A percentile compares a stretch with the other conserved stretches of the same genome.
These are phyloP conservation scores for Amanita polypyramis DNA, from an alignment of 768 basidiomycete species.

Conservation along the genomic window DNA sequence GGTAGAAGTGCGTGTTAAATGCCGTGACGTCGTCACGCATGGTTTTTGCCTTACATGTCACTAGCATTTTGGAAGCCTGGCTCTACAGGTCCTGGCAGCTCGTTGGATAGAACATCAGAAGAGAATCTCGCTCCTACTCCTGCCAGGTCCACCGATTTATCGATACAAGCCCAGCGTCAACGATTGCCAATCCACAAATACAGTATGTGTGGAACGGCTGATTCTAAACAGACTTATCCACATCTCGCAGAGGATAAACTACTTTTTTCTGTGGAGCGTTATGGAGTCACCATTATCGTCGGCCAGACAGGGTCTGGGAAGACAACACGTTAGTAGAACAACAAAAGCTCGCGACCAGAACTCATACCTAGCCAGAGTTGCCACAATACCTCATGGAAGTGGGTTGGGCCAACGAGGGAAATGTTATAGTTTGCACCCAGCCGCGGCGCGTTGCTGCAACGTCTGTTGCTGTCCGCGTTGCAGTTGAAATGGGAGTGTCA, in stretches of 20 bases:
- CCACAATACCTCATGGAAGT: slow-evolving; percentile 92
- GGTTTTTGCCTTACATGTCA: slow-evolving; percentile 30
- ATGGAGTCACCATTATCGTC: slow-evolving; percentile 79
- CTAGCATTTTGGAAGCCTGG: slow-evolving; percentile 89
- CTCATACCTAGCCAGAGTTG: slow-evolving; percentile 48
- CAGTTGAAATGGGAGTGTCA: slow-evolving; percentile 80
- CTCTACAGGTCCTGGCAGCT: slow-evolving; percentile 73
- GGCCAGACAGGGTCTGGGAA: slow-evolving; percentile 97
- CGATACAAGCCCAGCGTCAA: slow-evolving; percentile 69
- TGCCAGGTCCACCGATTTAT: slow-evolving; percentile 39
- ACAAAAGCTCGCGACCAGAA: slow-evolving; percentile 3
- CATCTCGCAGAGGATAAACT: slow-evolving; percentile 55
- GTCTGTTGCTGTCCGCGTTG: slow-evolving; percentile 84
- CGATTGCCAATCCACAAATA: slow-evolving; percentile 87
- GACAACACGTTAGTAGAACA: slow-evolving; percentile 71
- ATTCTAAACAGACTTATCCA: slow-evolving; percentile 2
- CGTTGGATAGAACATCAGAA: slow-evolving; percentile 77
- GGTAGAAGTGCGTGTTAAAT: slow-evolving; percentile 8
- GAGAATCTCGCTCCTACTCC: slow-evolving; percentile 56
- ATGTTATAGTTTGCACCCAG: slow-evolving; percentile 87
- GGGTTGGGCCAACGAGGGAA: slow-evolving; percentile 82
- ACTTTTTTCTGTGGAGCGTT: slow-evolving; percentile 74
- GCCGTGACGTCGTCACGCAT: neutral
- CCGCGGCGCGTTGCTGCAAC: slow-evolving; percentile 92
- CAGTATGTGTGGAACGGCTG: slow-evolving; percentile 32